Conservation (phyloP, 139 green algal genomes). For the Edaphochlamys debaryana region DNA sequence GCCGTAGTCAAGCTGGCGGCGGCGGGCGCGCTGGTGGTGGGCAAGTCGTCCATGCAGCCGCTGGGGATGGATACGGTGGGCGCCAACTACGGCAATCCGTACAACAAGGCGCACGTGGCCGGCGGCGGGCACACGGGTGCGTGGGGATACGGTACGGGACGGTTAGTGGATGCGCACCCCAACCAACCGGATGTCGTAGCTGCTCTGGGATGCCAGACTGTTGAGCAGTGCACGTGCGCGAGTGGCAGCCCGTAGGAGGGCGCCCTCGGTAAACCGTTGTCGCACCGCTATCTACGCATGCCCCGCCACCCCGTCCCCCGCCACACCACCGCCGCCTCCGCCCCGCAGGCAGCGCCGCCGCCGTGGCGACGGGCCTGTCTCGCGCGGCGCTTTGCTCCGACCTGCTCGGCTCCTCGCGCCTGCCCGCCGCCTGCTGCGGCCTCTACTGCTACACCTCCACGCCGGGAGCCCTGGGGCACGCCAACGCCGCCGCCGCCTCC, state of each 20-base stretch:
- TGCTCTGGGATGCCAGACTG: neutral
- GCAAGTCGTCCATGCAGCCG: conserved; percentile 48
- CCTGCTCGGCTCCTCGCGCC: conserved; percentile 33
- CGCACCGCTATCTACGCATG: too few relatives aligned
- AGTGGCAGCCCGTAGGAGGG: too few relatives aligned
- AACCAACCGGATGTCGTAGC: too few relatives aligned
- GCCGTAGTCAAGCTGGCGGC: neutral
- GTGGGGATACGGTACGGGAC: neutral
- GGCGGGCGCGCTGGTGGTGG: conserved; percentile 43
- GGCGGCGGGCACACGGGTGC: conserved; percentile 51
- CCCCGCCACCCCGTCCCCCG: too few relatives aligned
- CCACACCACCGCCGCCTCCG: too few relatives aligned
- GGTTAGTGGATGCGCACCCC: too few relatives aligned
- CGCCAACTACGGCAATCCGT: conserved; percentile 48
- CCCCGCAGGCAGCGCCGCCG: conserved; percentile 46
- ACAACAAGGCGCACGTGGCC: conserved; percentile 42
- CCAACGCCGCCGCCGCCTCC: neutral
- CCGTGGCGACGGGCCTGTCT: conserved; percentile 31
- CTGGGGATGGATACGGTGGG: conserved; percentile 44
- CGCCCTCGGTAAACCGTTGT: too few relatives aligned
- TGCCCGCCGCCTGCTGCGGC: conserved; percentile 63
- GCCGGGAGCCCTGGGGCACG: conserved; percentile 13
- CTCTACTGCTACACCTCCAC: conserved; percentile 47
- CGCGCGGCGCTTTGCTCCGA: conserved; percentile 50
- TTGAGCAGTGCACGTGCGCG: neutral